Evolutionary conservation across 208 protist species (phyloP).

Genomic region (Acanthamoeba culbertsoni): DNA sequence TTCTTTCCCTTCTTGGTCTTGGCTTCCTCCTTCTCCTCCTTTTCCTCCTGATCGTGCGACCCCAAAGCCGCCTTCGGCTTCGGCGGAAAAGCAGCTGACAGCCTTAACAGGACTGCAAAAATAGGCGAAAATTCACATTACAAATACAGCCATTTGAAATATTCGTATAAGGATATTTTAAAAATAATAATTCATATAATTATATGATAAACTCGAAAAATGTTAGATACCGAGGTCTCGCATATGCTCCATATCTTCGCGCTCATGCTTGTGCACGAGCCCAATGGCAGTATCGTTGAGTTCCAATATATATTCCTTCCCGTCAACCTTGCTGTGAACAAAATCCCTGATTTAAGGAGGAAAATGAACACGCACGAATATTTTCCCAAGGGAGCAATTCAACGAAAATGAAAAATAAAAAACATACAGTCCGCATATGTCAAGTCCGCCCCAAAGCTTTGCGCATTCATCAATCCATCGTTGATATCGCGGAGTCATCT

Average conservation of each 20-base stretch:
- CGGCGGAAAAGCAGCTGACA: background rate
- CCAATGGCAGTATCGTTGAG: conserved; percentile 62
- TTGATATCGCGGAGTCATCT: conserved; percentile 25
- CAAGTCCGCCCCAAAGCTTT: conserved; percentile 46
- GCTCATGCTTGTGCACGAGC: conserved; percentile 51
- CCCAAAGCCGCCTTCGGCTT: background rate
- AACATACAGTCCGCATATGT: conserved; percentile 53
- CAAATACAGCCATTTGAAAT: background rate
- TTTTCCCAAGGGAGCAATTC: background rate
- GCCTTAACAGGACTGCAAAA: background rate
- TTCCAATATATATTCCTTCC: conserved; percentile 59
- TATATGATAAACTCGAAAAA: background rate
- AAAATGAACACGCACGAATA: no score
- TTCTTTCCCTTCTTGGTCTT: background rate
- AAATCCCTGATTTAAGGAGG: conserved; percentile 37
- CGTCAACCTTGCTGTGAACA: conserved; percentile 37
- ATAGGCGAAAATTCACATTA: background rate
- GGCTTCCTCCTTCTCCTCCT: background rate
- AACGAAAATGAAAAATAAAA: background rate
- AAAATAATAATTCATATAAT: background rate
- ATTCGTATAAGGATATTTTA: background rate
- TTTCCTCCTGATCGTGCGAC: background rate
- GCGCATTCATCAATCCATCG: conserved; percentile 37
- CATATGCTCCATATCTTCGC: conserved; percentile 48
- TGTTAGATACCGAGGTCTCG: background rate